Conservation (phyloP, 345 rosid genomes). For the Euphorbia peplus region DNA sequence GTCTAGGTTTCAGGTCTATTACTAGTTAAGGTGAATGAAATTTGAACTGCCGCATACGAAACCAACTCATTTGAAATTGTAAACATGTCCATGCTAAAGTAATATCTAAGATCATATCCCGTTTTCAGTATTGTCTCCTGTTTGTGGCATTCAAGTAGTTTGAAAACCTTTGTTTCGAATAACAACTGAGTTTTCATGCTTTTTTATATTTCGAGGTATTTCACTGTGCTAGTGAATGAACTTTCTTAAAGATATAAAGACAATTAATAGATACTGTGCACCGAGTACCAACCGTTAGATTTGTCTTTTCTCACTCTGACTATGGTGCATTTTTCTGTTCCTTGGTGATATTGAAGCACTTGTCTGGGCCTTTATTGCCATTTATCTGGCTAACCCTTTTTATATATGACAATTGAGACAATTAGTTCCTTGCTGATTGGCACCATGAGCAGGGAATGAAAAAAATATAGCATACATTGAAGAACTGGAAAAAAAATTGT, state of each 20-base stretch:
- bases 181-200: neutral
- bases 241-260: neutral
- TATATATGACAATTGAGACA: neutral
- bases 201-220: neutral
- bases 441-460: neutral
- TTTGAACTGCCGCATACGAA: neutral
- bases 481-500: neutral
- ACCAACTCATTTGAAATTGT: neutral
- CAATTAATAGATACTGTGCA: neutral
- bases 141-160: neutral
- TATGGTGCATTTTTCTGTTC: neutral
- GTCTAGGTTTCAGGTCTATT: neutral
- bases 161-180: neutral
- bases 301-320: neutral
- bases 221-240: neutral
- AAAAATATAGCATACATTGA: neutral
- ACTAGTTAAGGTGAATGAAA: neutral
- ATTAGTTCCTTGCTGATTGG: neutral
- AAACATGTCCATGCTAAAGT: neutral
- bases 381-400: neutral
- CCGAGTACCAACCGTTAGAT: neutral
- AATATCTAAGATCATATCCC: neutral
- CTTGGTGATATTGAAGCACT: neutral
- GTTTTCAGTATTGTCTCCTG: neutral
- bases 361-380: neutral